Base-by-base conservation (phyloP, 2,329 filamentous ascomycete species). In the Elsinoe perseae region DNA sequence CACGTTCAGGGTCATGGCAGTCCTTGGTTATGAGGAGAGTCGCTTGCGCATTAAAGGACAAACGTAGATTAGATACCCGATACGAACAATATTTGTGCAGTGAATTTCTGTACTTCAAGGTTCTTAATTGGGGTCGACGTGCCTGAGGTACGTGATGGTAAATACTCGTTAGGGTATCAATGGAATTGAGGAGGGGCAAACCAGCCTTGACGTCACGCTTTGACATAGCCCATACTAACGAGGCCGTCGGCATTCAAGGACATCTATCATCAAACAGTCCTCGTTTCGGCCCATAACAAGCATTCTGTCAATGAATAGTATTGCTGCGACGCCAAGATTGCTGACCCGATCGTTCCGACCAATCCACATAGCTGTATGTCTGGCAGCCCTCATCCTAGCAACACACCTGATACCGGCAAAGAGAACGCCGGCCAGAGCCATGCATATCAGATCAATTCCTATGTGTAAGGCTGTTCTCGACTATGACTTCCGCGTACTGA, bases 371-470 rank as follows among this genome's bases (percentile, higher is more conserved):
- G 28, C 18, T 44, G 53, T 56, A 56, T 42, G 53, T 56, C 38
- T 56, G 3, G 38, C 21, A 12, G 40, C 36, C 9, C 14, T 56
- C 28, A 7, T 56, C 9, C 25, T 56, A 9, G 53, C 53, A 32
- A 56, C 18, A 10, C 53, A 44, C 34, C 53, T 56, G 53, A 56
- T 53, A 18, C 25, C 46, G 34, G 44, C 20, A 28, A 50, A 58
- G 50, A 50, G 68, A 68, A 58, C 38, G 25, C 38, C 40, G 9
- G 5, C 53, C 23, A 56, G 40, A 48, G 74, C 74, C 63, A 93
- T 93, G 88, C 87, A 92, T 81, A 86, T 92, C 74, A 81, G 88
- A 73, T 87, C 86, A 63, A 92, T 93, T 73, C 87, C 87, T 57
- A 92, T 93, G 87, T 92, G 88, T 90, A 81, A 67, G 83, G 53